Evolutionary conservation across 2,329 filamentous ascomycete species (phyloP).

Genomic region (Penicillium sp.): DNA sequence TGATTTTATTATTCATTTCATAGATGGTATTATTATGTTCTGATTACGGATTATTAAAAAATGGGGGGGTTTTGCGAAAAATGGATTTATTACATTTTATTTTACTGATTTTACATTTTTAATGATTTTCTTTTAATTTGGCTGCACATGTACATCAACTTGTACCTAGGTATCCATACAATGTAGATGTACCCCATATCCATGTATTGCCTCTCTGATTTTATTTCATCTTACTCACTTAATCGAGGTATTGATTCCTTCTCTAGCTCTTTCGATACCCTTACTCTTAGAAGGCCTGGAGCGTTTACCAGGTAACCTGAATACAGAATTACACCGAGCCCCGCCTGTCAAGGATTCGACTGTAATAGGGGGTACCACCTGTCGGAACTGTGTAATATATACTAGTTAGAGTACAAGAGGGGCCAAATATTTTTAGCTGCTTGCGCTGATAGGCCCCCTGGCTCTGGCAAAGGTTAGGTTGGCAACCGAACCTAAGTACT

Average conservation of each 20-base stretch:
- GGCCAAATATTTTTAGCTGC: constrained; percentile 13
- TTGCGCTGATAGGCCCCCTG: constrained; percentile 3
- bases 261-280: not conserved
- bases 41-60: not conserved
- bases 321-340: constrained; percentile 9
- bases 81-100: not conserved
- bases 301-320: not conserved
- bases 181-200: not conserved
- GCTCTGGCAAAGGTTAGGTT: constrained; percentile 8
- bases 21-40: not conserved
- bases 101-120: not conserved
- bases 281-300: not conserved
- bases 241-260: not conserved
- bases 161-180: not conserved
- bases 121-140: not conserved
- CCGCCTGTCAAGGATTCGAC: constrained; percentile 11
- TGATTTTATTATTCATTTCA: constrained; percentile 9
- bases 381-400: constrained; percentile 16
- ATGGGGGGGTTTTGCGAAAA: not conserved
- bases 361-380: constrained; percentile 6
- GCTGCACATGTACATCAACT: not conserved
- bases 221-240: not conserved
- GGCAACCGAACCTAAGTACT: constrained; percentile 12
- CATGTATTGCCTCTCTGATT: not conserved
- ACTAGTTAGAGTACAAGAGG: constrained; percentile 1